A percentile compares a stretch with the other conserved stretches of the same genome.
phyloP scores from a whole-genome alignment of 352 stramenopile species.

The Phytophthora rubi region DNA sequence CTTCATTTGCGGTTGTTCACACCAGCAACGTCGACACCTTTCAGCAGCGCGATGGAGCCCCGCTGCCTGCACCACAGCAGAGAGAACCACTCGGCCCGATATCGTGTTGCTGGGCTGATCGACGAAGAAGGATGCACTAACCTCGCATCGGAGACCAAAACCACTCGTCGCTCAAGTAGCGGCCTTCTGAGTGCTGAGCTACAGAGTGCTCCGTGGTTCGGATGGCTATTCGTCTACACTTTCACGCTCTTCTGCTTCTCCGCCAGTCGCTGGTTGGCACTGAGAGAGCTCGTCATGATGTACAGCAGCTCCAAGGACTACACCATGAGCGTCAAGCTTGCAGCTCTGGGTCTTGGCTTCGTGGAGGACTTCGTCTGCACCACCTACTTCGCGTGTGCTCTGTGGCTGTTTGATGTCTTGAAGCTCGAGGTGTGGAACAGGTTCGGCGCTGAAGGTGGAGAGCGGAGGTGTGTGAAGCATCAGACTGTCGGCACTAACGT shows the following conservation, averaged over 20 bases:
- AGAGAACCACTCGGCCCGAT: conserved; percentile 1
- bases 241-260: conserved; percentile 29
- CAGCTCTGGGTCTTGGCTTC: no score
- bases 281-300: no score
- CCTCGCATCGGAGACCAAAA: conserved; percentile 2
- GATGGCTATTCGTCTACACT: conserved; percentile 26
- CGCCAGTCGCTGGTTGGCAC: no score
- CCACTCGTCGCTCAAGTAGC: neutral
- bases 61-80: neutral
- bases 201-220: conserved; percentile 3
- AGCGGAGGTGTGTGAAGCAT: neutral
- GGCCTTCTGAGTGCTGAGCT: neutral
- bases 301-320: no score
- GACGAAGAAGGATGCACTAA: neutral
- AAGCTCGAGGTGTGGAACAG: neutral
- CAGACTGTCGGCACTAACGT: neutral
- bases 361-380: conserved; percentile 37
- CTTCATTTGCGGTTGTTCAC: no score
- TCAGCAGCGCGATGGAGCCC: no score
- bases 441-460: neutral
- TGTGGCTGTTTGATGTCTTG: conserved; percentile 27
- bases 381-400: conserved; percentile 24
- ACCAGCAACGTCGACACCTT: conserved; percentile 5
- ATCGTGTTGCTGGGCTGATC: neutral
- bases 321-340: no score